phyloP scores from a whole-genome alignment of 305 asterid species.

The Solanum hybrid region DNA sequence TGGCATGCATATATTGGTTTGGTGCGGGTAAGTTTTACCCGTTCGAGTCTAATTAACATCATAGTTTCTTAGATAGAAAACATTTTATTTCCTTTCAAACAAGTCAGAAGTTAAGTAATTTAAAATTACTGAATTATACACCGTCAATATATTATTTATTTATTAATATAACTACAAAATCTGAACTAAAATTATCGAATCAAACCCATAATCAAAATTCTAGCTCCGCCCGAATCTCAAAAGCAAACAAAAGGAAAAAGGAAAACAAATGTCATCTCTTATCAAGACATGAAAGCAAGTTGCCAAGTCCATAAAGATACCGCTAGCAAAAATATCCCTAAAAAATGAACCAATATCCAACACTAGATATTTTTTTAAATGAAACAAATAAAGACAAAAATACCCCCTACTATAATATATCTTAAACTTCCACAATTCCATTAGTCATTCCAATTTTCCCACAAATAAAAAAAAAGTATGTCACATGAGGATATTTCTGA shows the following conservation, averaged over 20 bases:
- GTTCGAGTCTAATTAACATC: background rate
- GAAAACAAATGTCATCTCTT: background rate
- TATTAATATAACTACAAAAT: background rate
- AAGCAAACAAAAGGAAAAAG: background rate
- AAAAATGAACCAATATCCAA: background rate
- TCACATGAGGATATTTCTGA: constrained; percentile 25
- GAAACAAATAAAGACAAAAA: background rate
- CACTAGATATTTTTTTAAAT: background rate
- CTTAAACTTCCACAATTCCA: background rate
- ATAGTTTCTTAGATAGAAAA: background rate
- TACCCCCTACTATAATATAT: background rate
- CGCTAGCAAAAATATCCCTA: background rate
- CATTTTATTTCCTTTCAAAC: too few species aligned
- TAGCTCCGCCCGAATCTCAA: background rate
- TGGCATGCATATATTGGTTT: too few species aligned
- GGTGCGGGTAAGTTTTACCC: too few species aligned
- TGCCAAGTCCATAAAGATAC: background rate
- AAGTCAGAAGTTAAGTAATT: background rate
- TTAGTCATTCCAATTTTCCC: background rate
- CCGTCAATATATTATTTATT: too few species aligned
- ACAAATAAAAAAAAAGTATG: constrained; percentile 11
- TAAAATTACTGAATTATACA: background rate
- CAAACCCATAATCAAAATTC: background rate
- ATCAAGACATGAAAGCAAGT: background rate
- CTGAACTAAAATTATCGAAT: background rate